These are phyloP conservation scores for Beauveria varroae DNA, from an alignment of 2,329 filamentous ascomycete species.

Conservation along the genomic window DNA sequence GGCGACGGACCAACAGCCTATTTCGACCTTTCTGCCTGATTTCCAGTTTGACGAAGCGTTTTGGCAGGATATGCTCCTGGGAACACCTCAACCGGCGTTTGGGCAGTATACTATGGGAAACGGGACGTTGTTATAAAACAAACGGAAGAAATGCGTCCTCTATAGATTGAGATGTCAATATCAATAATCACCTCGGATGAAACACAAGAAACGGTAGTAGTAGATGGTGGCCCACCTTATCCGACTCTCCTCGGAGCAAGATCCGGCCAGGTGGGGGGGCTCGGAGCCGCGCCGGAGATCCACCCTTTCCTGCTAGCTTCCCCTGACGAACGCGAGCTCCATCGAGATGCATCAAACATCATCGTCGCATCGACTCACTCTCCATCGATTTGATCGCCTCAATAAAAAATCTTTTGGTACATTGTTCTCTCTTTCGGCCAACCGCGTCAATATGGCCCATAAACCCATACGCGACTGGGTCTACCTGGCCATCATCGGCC, in stretches of 20 bases:
- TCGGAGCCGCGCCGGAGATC: not conserved
- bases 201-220: no score
- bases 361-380: not conserved
- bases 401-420: not conserved
- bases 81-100: not conserved
- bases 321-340: not conserved
- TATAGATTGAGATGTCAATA: not conserved
- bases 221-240: not conserved
- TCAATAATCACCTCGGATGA: not conserved
- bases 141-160: not conserved
- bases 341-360: not conserved
- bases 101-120: not conserved
- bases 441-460: not conserved
- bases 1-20: not conserved
- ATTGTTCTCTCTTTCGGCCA: no score
- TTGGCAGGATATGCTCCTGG: constrained; percentile 7
- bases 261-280: not conserved
- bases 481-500: constrained; percentile 27
- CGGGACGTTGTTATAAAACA: not conserved
- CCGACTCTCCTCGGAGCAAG: not conserved
- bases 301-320: not conserved
- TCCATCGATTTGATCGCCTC: not conserved
- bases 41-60: constrained; percentile 7
- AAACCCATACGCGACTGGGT: constrained; percentile 23
- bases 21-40: not conserved